Base-by-base conservation (phyloP, 2,329 filamentous ascomycete genomes). In the Colletotrichum destructivum region DNA sequence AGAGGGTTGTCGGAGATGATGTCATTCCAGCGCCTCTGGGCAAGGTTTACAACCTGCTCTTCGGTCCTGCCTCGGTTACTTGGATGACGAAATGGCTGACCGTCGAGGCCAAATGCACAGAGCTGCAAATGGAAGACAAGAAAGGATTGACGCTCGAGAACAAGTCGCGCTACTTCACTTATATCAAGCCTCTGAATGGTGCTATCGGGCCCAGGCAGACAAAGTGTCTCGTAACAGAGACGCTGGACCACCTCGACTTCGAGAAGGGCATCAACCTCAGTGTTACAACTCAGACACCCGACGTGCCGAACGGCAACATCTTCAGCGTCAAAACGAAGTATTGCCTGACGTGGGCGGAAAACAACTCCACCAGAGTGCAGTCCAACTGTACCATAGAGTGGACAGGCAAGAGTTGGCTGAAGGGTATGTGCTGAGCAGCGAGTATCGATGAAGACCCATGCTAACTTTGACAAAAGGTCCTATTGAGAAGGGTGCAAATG, bases 321-420 rank as follows among this genome's bases (percentile, higher is more conserved):
- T 99, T 99, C 79, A 89, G 90, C 47, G 93, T 94, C 56, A 98
- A 98, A 83, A 99, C 96, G 3, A 94, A 93, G 76, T 99, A 98
- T 79, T 98, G 97, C 78, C 87, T 99, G 26, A 94, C 94, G 62
- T 99, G 96, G 96, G 95, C 92, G 4, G 91, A 96, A 62, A 92
- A 91, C 73, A 98, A 98, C 77, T 86, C 90, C 49, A 99, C 97
- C 1, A 89, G 95, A 38, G 84, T 99, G 40, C 90, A 96, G 73
- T 92, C 96, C 84, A 98, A 92, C 75, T 98, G 94, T 80, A 92
- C 91, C 2, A 93, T 98, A 54, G 97, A 99, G 79, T 99, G 97
- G 97, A 92, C 92, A 4, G 95, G 95, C 76, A 99, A 98, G 87
- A 98, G 95, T 84, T 99, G 96, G 96, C 85, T 99, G 56, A 98